phyloP scores from a whole-genome alignment of 176 grass and related monocot species.

The Avena atlantica region DNA sequence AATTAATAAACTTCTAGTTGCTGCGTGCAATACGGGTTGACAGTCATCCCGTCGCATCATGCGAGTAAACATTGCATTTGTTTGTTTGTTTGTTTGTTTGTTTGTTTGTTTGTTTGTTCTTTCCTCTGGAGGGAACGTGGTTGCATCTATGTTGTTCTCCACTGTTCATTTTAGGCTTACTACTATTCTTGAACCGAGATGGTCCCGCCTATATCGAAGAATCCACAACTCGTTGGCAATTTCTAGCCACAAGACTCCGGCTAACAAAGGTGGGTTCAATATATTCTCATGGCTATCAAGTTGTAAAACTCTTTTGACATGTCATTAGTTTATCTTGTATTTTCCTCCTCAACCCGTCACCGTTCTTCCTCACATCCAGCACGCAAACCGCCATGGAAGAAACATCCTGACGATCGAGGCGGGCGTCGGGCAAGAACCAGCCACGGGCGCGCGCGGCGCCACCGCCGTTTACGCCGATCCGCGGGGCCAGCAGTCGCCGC shows the following conservation, averaged over 20 bases:
- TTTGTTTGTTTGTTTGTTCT: too few relatives aligned
- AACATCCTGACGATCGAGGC: conserved; percentile 28
- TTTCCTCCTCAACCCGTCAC: background rate
- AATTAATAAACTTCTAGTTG: too few relatives aligned
- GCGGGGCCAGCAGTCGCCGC: background rate
- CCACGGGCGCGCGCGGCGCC: background rate
- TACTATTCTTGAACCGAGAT: conserved; percentile 38
- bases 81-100: too few relatives aligned
- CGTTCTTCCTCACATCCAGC: conserved; percentile 6
- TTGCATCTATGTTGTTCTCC: background rate
- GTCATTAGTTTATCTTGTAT: conserved; percentile 23
- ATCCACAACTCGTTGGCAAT: background rate
- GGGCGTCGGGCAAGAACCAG: background rate
- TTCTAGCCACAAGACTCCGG: conserved; percentile 47
- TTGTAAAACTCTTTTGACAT: conserved; percentile 47
- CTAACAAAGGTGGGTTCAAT: conserved; percentile 36
- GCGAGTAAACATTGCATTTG: too few relatives aligned
- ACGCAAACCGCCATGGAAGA: conserved; percentile 39
- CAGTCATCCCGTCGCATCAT: too few relatives aligned
- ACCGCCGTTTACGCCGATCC: background rate
- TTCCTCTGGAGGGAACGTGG: background rate
- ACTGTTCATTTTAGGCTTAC: background rate
- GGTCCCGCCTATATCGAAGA: background rate
- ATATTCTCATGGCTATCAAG: conserved; percentile 40
- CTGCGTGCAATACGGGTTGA: too few relatives aligned